These are phyloP conservation scores for Cudoniella acicularis DNA, from an alignment of 495 filamentous ascomycete species.

Conservation along the genomic window DNA sequence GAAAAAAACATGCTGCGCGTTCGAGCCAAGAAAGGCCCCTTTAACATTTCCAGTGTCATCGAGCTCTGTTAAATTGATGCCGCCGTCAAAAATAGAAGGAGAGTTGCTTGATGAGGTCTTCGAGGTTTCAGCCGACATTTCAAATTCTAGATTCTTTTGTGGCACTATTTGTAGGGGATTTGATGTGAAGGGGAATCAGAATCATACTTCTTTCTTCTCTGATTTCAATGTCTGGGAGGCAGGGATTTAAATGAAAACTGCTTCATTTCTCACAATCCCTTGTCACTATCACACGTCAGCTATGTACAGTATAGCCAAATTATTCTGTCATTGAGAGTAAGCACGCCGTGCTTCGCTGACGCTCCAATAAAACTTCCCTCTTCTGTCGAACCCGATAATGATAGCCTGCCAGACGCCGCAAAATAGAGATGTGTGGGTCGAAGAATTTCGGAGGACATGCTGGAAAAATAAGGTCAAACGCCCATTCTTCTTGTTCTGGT, in stretches of 20 bases:
- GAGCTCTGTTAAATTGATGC: not conserved
- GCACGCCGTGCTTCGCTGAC: not conserved
- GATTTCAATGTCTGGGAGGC: no score
- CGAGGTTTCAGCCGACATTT: no score
- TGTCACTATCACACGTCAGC: not conserved
- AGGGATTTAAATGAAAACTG: no score
- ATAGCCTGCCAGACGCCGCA: no score
- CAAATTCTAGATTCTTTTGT: not conserved
- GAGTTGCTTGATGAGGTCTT: not conserved
- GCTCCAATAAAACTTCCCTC: not conserved
- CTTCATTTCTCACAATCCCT: not conserved
- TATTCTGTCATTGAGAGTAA: not conserved
- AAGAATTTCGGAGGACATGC: no score
- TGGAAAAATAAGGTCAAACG: no score
- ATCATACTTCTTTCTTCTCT: no score
- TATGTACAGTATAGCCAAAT: not conserved
- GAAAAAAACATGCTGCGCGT: constrained; percentile 4
- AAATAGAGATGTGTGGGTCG: no score
- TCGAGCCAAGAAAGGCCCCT: not conserved
- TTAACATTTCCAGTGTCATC: not conserved
- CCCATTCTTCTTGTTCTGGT: no score
- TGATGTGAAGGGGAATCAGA: no score
- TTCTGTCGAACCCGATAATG: not conserved
- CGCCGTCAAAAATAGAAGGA: not conserved
- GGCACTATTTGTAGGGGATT: not conserved